Conservation (phyloP, 208 protist genomes). For the Trypanosoma scelopori region DNA sequence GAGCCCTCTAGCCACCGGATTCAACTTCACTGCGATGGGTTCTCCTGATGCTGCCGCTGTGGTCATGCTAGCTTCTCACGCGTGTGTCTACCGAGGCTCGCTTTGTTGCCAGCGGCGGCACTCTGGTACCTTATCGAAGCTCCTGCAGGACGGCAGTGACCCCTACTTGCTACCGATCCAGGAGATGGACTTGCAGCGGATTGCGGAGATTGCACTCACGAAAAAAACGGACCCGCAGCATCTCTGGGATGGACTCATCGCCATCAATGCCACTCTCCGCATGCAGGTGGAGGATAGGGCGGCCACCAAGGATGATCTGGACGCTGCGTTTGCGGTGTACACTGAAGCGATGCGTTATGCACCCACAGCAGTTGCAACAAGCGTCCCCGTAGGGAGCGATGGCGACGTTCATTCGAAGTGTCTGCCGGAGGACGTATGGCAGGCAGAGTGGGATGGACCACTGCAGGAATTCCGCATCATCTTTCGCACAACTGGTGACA, state of each 20-base stretch:
- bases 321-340: conserved; percentile 45
- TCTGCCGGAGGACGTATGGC: conserved; percentile 34
- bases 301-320: conserved; percentile 31
- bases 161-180: conserved; percentile 49
- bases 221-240: conserved; percentile 30
- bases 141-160: conserved; percentile 55
- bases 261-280: conserved; percentile 48
- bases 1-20: too few species aligned
- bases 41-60: background rate
- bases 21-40: too few species aligned
- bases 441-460: conserved; percentile 43
- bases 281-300: conserved; percentile 38
- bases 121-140: conserved; percentile 44
- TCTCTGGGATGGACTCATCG: conserved; percentile 58
- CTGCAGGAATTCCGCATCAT: conserved; percentile 48
- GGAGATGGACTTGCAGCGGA: conserved; percentile 48
- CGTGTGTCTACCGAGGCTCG: background rate
- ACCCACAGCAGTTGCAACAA: background rate
- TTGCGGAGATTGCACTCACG: conserved; percentile 34
- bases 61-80: background rate
- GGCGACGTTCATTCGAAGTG: background rate
- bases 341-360: conserved; percentile 24
- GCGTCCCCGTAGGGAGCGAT: background rate
- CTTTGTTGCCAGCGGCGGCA: conserved; percentile 20
- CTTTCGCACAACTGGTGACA: conserved; percentile 38